These are phyloP conservation scores for Auriculariales sp. DNA, from an alignment of 768 basidiomycete genomes.

Conservation along the genomic window DNA sequence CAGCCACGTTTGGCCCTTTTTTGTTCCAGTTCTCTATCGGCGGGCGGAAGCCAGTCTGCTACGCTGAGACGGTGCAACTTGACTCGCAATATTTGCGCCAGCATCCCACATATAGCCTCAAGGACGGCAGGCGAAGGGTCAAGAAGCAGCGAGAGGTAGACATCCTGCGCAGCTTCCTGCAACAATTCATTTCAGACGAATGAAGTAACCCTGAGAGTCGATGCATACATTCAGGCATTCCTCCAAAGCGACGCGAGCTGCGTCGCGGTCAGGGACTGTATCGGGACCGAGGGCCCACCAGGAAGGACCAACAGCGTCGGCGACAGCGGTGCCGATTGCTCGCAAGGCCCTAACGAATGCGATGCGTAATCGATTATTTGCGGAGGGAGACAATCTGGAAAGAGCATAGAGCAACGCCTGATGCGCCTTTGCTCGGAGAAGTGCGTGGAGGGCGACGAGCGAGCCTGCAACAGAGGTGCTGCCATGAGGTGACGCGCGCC, in stretches of 20 bases:
- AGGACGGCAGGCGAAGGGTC: constrained; percentile 26
- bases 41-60: constrained; percentile 46
- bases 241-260: constrained; percentile 43
- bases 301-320: constrained; percentile 57
- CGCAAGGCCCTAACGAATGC: constrained; percentile 53
- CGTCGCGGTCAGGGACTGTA: constrained; percentile 23
- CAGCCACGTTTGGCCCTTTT: constrained; percentile 42
- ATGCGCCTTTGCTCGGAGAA: constrained; percentile 43
- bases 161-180: constrained; percentile 47
- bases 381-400: constrained; percentile 27
- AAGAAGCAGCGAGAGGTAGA: constrained; percentile 48
- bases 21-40: constrained; percentile 35
- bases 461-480: constrained; percentile 29
- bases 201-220: background rate
- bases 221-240: constrained; percentile 42
- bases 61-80: constrained; percentile 34
- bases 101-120: constrained; percentile 42
- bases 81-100: constrained; percentile 36
- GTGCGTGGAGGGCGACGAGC: constrained; percentile 38
- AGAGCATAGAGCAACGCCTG: constrained; percentile 50
- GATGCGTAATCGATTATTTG: constrained; percentile 26
- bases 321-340: constrained; percentile 39
- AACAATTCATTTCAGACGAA: background rate
- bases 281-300: constrained; percentile 48
- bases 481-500: background rate